phyloP scores from a whole-genome alignment of 768 basidiomycete species.

The Lenzites betulinus region DNA sequence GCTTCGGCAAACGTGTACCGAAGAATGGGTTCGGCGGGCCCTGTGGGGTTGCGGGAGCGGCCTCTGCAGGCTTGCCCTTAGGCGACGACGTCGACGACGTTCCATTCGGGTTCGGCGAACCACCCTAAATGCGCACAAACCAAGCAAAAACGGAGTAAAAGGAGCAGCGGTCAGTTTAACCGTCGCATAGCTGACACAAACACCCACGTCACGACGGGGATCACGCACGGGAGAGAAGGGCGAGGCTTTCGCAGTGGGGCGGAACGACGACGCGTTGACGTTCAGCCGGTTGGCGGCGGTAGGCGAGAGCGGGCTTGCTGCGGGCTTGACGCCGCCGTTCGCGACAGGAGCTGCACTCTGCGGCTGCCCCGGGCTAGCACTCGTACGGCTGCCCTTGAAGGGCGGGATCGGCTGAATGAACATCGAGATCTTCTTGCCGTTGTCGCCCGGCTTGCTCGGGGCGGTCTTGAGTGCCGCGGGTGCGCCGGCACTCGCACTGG shows the following conservation, averaged over 20 bases:
- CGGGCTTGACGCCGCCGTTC: conserved; percentile 27
- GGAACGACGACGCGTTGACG: conserved; percentile 89
- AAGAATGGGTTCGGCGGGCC: conserved; percentile 86
- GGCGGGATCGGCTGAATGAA: conserved; percentile 89
- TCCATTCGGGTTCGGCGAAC: conserved; percentile 32
- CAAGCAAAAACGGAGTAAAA: conserved; percentile 3
- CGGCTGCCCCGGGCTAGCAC: conserved; percentile 34
- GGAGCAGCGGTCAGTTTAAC: too few species aligned
- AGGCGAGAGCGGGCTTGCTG: conserved; percentile 51
- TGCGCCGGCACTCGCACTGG: conserved; percentile 15
- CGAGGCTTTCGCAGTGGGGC: conserved; percentile 72
- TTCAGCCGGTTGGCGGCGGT: conserved; percentile 70
- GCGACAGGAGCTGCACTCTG: conserved; percentile 30
- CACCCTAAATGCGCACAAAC: conserved; percentile 28
- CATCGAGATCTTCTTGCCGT: conserved; percentile 55
- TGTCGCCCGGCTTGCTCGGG: conserved; percentile 20
- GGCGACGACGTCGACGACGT: conserved; percentile 56
- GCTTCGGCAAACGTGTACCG: conserved; percentile 75
- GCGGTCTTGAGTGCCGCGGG: conserved; percentile 19
- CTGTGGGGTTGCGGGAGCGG: conserved; percentile 26
- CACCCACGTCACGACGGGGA: not conserved
- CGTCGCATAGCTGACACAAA: conserved; percentile 32
- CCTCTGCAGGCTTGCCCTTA: conserved; percentile 59
- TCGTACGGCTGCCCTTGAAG: conserved; percentile 67
- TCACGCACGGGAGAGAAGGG: conserved; percentile 59